Conservation (phyloP, 116 monocot genomes). For the Trichopus zeylanicus region DNA sequence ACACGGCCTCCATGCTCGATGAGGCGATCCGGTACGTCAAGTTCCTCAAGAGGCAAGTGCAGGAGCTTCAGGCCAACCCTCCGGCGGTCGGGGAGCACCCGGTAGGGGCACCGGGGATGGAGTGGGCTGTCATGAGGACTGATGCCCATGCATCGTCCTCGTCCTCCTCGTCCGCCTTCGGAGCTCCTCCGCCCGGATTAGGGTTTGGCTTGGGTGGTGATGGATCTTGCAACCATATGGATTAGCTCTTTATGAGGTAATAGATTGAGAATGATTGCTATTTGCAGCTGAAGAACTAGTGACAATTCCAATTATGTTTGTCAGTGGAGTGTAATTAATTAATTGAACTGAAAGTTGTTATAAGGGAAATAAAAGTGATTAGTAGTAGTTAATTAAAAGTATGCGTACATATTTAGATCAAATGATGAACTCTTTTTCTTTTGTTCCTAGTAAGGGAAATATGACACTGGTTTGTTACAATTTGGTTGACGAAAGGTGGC, state of each 20-base stretch:
- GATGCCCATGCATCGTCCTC: constrained; percentile 14
- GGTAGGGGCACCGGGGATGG: neutral
- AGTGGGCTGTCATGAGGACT: neutral
- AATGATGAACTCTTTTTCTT: neutral
- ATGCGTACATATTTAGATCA: constrained; percentile 7
- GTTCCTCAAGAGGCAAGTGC: constrained; percentile 81
- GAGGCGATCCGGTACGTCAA: constrained; percentile 90
- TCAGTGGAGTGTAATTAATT: neutral
- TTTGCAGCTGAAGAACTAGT: neutral
- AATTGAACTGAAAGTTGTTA: neutral
- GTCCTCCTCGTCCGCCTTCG: constrained; percentile 15
- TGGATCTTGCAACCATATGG: constrained; percentile 15
- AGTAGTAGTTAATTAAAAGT: neutral
- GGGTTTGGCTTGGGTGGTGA: constrained; percentile 29
- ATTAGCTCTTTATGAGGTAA: constrained; percentile 6
- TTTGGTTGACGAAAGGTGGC: neutral
- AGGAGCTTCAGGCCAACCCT: constrained; percentile 44
- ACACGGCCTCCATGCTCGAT: constrained; percentile 93
- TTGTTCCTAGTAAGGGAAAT: neutral
- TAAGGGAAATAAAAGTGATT: neutral
- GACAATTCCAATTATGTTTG: constrained; percentile 1
- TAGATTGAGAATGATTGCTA: neutral
- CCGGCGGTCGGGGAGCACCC: neutral
- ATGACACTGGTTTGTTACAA: neutral
- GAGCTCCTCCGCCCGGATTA: constrained; percentile 15